Evolutionary conservation across 164 flowering plant genomes (phyloP), one percentile per base, ranked within the genome.

Genomic region (Tetrastigma voinierianum): DNA sequence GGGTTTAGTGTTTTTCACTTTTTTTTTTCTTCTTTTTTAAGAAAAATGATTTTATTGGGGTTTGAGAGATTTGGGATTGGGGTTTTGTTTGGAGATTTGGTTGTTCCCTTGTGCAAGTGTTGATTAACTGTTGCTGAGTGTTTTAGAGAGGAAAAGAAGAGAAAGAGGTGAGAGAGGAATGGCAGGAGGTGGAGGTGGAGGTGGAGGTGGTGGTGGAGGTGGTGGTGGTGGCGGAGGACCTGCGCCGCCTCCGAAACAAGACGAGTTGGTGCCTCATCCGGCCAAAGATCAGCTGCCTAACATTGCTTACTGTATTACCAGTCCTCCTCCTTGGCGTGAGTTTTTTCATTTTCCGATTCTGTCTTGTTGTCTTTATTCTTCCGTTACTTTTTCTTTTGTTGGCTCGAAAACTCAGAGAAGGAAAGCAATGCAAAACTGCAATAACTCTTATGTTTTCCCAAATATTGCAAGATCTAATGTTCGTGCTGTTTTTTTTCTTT

Each of bases 271-370:
- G 69, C 96, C 96, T 18, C 96, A 90, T 75, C 87, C 92, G 10
- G 85, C 72, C 16, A 90, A 73, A 68, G 96, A 90, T 59, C 96
- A 87, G 81, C 84, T 87, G 7, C 92, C 90, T 56, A 74, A 70
- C 65, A 65, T 90, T 72, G 64, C 88, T 75, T 90, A 74, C 68
- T 89, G 91, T 80, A 85, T 89, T 53, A 85, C 91, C 44, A 89
- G 95, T 61, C 95, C 95, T 55, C 96, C 96, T 68, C 92, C 96
- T 59, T 90, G 96, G 96, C 92, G 96, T 90, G 63, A 83, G 86
- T 77, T 61, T 56, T 18, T 9, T 53, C 40, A 51, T 19, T 46
- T 46, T 21, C 25, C 13, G 46, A 2, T 65, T 4, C 18, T 6
- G 10, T 20, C 59, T 10, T 47, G 46, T 11, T 24, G 2, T 52